Evolutionary conservation across 139 green algal genomes (phyloP).

Genomic region (Haematococcus sp.): DNA sequence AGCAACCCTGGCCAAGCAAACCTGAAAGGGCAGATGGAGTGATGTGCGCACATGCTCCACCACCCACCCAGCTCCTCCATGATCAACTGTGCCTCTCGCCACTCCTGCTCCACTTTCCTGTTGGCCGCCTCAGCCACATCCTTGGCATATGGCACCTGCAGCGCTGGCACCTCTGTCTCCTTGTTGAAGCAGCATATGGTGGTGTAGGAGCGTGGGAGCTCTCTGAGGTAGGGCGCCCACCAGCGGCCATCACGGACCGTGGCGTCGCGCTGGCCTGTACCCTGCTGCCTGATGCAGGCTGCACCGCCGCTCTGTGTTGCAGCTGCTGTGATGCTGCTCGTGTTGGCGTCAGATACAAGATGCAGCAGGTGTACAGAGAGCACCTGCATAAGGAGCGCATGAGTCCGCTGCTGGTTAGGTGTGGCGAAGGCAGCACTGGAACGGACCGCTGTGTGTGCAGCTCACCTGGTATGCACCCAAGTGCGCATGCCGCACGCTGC

Average conservation of each 20-base stretch:
- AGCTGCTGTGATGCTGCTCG: too few species aligned
- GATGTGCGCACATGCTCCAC: neutral
- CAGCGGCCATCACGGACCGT: constrained; percentile 19
- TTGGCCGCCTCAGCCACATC: constrained; percentile 33
- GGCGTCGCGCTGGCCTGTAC: too few species aligned
- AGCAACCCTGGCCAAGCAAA: neutral
- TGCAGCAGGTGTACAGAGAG: constrained; percentile 67
- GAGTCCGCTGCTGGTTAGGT: too few species aligned
- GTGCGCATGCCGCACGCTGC: neutral
- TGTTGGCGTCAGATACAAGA: constrained; percentile 37
- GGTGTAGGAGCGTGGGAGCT: constrained; percentile 61
- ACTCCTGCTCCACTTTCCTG: constrained; percentile 19
- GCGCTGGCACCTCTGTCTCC: constrained; percentile 16
- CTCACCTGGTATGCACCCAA: neutral
- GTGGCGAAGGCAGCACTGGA: too few species aligned
- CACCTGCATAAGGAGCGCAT: too few species aligned
- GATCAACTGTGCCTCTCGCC: constrained; percentile 24
- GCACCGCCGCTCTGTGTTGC: too few species aligned
- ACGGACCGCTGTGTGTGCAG: too few species aligned
- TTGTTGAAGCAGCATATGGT: constrained; percentile 40
- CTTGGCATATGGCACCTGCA: constrained; percentile 41
- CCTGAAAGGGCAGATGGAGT: neutral
- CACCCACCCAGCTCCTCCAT: constrained; percentile 34
- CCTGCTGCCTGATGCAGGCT: too few species aligned
- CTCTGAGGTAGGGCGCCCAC: constrained; percentile 70